phyloP scores from a whole-genome alignment of 768 basidiomycete species.

The Pleurotus salmoneostramineus region DNA sequence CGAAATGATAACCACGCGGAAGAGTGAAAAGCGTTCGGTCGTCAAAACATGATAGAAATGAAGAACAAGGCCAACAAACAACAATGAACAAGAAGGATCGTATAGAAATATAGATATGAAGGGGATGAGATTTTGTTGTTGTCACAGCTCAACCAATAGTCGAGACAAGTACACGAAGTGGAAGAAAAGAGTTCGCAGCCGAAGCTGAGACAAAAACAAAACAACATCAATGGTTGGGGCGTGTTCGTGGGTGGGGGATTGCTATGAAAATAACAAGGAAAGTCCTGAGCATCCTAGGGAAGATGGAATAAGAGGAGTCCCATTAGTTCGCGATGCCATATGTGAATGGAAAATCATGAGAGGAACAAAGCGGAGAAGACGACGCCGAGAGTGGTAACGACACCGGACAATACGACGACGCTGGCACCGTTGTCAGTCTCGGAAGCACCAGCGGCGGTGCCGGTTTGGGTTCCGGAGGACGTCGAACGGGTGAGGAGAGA shows the following conservation, averaged over 20 bases:
- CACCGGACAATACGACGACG: constrained; percentile 19
- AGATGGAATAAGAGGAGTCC: background rate
- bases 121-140: too few relatives aligned
- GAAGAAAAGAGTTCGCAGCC: background rate
- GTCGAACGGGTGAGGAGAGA: background rate
- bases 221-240: background rate
- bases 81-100: too few relatives aligned
- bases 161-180: background rate
- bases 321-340: background rate
- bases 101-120: too few relatives aligned
- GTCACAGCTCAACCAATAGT: background rate
- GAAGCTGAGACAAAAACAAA: background rate
- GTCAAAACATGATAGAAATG: too few relatives aligned
- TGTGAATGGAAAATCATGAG: constrained; percentile 9
- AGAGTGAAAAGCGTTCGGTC: too few relatives aligned
- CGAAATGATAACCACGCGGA: too few relatives aligned
- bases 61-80: too few relatives aligned
- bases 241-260: background rate
- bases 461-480: background rate
- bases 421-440: constrained; percentile 15
- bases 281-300: background rate
- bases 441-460: constrained; percentile 6
- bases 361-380: constrained; percentile 17
- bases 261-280: background rate
- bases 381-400: constrained; percentile 14